Percentiles rank a stretch among this genome's conserved stretches.
phyloP scores from a whole-genome alignment of 164 flowering plant species.

The Magnolia sinica region DNA sequence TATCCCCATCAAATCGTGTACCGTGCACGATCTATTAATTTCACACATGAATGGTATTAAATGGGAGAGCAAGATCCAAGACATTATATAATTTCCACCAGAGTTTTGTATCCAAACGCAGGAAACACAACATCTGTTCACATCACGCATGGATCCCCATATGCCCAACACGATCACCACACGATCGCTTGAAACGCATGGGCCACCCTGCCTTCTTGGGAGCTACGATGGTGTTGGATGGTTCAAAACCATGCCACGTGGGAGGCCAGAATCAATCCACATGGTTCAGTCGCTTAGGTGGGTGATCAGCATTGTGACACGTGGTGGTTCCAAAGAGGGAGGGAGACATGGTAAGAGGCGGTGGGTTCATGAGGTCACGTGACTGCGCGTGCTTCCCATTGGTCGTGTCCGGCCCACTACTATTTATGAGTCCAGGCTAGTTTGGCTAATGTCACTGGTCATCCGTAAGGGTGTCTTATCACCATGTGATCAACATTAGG shows the following conservation, averaged over 20 bases:
- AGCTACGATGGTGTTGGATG: background rate
- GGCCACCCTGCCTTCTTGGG: no score
- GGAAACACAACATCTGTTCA: background rate
- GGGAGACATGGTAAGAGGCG: slow-evolving; percentile 9
- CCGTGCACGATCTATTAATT: no score
- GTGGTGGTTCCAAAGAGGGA: background rate
- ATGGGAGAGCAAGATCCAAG: no score
- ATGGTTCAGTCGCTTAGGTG: background rate
- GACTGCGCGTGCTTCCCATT: slow-evolving; percentile 14
- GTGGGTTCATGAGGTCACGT: slow-evolving; percentile 14
- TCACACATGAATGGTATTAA: no score
- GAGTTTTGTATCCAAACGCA: background rate
- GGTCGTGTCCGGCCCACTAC: background rate
- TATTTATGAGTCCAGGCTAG: no score
- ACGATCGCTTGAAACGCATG: background rate
- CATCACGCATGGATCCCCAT: slow-evolving; percentile 4
- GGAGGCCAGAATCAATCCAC: background rate
- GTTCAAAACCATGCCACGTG: background rate
- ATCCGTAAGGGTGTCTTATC: no score
- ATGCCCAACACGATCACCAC: slow-evolving; percentile 12
- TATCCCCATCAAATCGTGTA: no score
- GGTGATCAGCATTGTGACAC: background rate
- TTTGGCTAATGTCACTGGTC: no score
- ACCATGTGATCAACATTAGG: background rate
- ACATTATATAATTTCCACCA: background rate